Evolutionary conservation across 768 basidiomycete genomes (phyloP).

Genomic region (Chalciporus chontae): DNA sequence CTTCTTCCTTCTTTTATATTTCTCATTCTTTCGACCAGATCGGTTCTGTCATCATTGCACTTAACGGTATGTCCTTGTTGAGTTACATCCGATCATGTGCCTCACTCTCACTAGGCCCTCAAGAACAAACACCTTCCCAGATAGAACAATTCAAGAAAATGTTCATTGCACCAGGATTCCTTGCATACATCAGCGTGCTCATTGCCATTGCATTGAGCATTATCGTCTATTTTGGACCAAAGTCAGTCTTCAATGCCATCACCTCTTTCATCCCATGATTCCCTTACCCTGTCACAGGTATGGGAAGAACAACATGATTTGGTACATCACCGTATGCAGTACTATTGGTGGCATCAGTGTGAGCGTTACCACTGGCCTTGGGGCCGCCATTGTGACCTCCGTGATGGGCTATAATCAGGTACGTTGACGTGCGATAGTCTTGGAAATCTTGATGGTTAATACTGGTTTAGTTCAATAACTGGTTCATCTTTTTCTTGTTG

Average conservation of each 20-base stretch:
- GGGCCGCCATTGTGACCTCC: slow-evolving; percentile 83
- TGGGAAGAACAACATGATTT: slow-evolving; percentile 91
- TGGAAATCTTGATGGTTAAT: not conserved
- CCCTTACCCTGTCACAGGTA: slow-evolving; percentile 41
- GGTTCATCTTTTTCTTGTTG: slow-evolving; percentile 89
- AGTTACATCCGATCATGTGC: not conserved
- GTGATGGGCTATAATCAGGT: slow-evolving; percentile 77
- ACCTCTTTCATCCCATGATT: not conserved
- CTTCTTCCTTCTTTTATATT: not conserved
- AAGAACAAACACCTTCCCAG: slow-evolving; percentile 64
- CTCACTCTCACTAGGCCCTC: slow-evolving; percentile 47
- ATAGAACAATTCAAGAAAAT: slow-evolving; percentile 72
- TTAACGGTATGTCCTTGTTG: slow-evolving; percentile 59
- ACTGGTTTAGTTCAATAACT: slow-evolving; percentile 69
- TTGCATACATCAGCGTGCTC: slow-evolving; percentile 63
- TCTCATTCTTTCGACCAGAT: slow-evolving; percentile 40
- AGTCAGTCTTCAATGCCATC: slow-evolving; percentile 36
- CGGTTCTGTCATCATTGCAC: slow-evolving; percentile 84
- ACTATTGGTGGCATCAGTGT: slow-evolving; percentile 96
- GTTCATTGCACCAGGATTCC: slow-evolving; percentile 82
- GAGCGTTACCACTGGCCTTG: slow-evolving; percentile 91
- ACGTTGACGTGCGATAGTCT: slow-evolving; percentile 15
- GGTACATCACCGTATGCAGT: slow-evolving; percentile 92
- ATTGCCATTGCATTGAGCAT: slow-evolving; percentile 66
- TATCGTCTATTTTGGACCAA: slow-evolving; percentile 79